Evolutionary conservation across 1,139 yeast genomes (phyloP), one percentile per base, ranked within the genome.

Genomic region (Kurtzmaniella quercitrusa): DNA sequence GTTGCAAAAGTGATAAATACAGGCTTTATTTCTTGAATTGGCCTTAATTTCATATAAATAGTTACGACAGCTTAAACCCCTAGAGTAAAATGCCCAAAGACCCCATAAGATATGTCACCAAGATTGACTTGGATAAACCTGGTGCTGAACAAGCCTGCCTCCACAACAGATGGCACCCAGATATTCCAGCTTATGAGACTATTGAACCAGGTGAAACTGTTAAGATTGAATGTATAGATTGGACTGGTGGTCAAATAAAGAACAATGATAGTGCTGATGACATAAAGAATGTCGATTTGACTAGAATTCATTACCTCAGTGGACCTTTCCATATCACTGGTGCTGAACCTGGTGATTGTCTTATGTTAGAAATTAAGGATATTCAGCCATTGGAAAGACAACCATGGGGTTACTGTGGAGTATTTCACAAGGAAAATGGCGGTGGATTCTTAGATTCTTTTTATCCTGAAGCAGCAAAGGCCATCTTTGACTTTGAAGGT

Each of bases 161-260:
- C 33, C 79, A 74, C 57, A 74, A 74, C 50, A 60, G 79, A 51
- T 74, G 79, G 79, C 79, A 74, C 50, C 79, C 79, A 3, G 78
- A 72, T 42, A 58, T 74, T 30, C 79, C 79, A 20, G 54, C 55
- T 41, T 53, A 65, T 30, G 68, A 58, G 39, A 61, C 63, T 8
- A 66, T 74, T 40, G 48, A 57, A 38, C 76, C 62, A 20, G 71
- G 71, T 7, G 72, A 69, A 48, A 59, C 71, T 3, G 71, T 69
- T 46, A 73, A 71, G 47, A 59, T 73, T 33, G 79, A 74, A 49
- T 74, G 79, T 45, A 59, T 74, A 39, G 80, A 74, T 47, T 74
- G 79, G 79, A 74, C 79, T 8, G 79, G 79, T 11, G 73, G 73
- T 42, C 79, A 74, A 53, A 63, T 74, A 43, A 57, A 56, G n/a